Evolutionary conservation across 1,139 yeast species (phyloP), one percentile per base, ranked within the genome.

Genomic region (Martiniozyma asiatica): DNA sequence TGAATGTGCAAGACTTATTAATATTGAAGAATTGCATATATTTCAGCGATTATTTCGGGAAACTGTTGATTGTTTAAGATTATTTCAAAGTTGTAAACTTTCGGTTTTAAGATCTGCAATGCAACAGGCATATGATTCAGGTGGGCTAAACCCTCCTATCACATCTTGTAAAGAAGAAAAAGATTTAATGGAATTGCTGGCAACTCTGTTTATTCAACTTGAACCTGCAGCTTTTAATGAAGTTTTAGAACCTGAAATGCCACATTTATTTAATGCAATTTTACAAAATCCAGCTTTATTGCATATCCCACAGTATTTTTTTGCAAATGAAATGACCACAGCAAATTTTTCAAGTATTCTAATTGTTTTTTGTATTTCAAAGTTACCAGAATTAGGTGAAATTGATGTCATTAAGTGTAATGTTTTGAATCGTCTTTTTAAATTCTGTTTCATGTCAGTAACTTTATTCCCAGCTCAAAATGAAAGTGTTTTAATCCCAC

Each of bases 191-290:
- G 98, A 92, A 51, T 79, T 87, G 2, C 75, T 92, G 51, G 96
- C 96, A 1, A 80, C 94, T 2, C 82, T 89, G 43, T 92, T 84
- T 53, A 82, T 85, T 45, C 94, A 85, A 50, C 69, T 92, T 34
- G 99, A 92, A 47, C 92, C 95, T 14, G 89, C 97, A 1, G 81
- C 96, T 2, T 92, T 92, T 53, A 87, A 84, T 50, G 99, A 92
- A 54, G 78, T 89, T 41, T 78, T 87, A 8, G 82, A 77, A 38
- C 66, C 77, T 3, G 95, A 89, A 50, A 63, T 89, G 36, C 81
- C 78, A 14, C 74, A 71, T 43, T 60, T 87, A 51, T 85, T 82
- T 47, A 76, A 80, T 16, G 68, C 84, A 4, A 81, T 84, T 73
- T 61, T 85, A 39, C 70, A 73, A 22, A 92, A 89, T 52, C 81